phyloP scores from a whole-genome alignment of 2,329 filamentous ascomycete genomes.

The Cadophora sp. region DNA sequence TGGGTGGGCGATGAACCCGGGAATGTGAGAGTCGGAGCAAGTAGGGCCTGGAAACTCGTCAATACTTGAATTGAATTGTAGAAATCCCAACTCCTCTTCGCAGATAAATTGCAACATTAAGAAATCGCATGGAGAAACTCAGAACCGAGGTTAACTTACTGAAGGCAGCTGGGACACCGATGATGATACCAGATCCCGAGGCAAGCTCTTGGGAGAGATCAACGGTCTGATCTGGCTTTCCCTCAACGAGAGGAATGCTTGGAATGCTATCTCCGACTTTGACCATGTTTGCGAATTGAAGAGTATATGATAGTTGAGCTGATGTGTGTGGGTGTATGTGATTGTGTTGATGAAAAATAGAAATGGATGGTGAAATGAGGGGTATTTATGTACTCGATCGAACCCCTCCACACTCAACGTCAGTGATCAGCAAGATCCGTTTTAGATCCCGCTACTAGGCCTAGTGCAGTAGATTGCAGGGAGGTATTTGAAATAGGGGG shows the following conservation, averaged over 20 bases:
- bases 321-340: neutral
- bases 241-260: slow-evolving; percentile 77
- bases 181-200: slow-evolving; percentile 76
- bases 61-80: neutral
- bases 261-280: slow-evolving; percentile 83
- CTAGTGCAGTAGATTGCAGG: neutral
- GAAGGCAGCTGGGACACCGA: slow-evolving; percentile 85
- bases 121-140: neutral
- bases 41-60: slow-evolving; percentile 54
- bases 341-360: neutral
- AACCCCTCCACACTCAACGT: slow-evolving; percentile 17
- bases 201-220: slow-evolving; percentile 77
- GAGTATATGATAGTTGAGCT: neutral
- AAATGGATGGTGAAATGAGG: slow-evolving; percentile 15
- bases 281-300: slow-evolving; percentile 55
- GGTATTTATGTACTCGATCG: slow-evolving; percentile 11
- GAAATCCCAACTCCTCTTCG: neutral
- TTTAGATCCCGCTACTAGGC: slow-evolving; percentile 18
- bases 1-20: slow-evolving; percentile 82
- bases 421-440: slow-evolving; percentile 7
- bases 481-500: slow-evolving; percentile 19
- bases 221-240: slow-evolving; percentile 87
- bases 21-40: slow-evolving; percentile 76
- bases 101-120: neutral
- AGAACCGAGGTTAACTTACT: slow-evolving; percentile 50